Conservation (phyloP, 169 alveolate species). For the Plasmodium reichenowi region DNA sequence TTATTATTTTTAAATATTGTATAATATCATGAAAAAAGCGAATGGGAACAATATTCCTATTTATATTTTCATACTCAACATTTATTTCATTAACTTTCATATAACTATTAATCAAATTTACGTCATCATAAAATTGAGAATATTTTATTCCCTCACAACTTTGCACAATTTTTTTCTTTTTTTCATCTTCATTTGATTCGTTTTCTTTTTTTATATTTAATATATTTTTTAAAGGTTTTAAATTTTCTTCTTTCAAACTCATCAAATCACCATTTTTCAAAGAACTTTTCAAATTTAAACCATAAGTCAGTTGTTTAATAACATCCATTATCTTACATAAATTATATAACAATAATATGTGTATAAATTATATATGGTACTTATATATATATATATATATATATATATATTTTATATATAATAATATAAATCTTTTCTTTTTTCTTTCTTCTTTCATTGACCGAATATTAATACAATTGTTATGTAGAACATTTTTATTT, state of each 20-base stretch:
- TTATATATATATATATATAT: too few species aligned
- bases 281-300: slow-evolving; percentile 30
- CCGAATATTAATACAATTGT: too few species aligned
- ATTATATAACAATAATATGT: too few species aligned
- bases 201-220: slow-evolving; percentile 13
- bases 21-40: slow-evolving; percentile 51
- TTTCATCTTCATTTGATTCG: not conserved
- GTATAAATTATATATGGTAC: too few species aligned
- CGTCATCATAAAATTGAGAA: slow-evolving; percentile 19
- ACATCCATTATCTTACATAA: slow-evolving; percentile 36
- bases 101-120: slow-evolving; percentile 15
- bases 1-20: not conserved
- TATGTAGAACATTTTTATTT: too few species aligned
- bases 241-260: slow-evolving; percentile 62
- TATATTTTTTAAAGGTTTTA: slow-evolving; percentile 62
- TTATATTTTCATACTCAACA: slow-evolving; percentile 26
- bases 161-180: not conserved
- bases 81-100: slow-evolving; percentile 68
- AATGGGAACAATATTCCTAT: slow-evolving; percentile 37
- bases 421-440: too few species aligned
- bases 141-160: slow-evolving; percentile 12
- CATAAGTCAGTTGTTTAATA: slow-evolving; percentile 34
- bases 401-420: too few species aligned
- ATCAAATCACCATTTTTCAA: slow-evolving; percentile 25
- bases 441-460: too few species aligned